Evolutionary conservation across 2,329 filamentous ascomycete species (phyloP).

Genomic region (Claviceps sp.): DNA sequence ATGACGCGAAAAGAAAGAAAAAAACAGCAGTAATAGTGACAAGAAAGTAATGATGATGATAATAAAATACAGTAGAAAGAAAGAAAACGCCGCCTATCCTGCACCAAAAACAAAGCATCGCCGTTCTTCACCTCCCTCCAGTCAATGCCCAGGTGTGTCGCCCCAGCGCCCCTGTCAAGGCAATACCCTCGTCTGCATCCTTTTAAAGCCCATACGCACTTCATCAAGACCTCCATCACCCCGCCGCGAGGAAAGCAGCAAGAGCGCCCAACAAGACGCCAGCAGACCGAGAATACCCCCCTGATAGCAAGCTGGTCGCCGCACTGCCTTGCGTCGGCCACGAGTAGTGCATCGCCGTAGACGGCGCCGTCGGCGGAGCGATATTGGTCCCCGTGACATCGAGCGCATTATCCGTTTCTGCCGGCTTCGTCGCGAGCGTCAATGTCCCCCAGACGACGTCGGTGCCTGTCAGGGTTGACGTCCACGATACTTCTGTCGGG

Average conservation of each 20-base stretch:
- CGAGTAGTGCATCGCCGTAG: conserved; percentile 5
- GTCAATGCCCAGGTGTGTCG: too few species aligned
- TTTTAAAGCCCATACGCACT: neutral
- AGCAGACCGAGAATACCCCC: neutral
- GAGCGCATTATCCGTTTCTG: conserved; percentile 16
- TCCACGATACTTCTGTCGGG: conserved; percentile 31
- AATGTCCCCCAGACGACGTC: conserved; percentile 31
- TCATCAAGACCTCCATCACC: neutral
- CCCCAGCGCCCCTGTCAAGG: neutral
- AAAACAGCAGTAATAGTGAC: too few species aligned
- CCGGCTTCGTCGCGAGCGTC: conserved; percentile 26
- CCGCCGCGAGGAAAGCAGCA: neutral
- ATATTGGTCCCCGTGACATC: conserved; percentile 12
- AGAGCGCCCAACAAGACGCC: neutral
- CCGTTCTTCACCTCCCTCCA: too few species aligned
- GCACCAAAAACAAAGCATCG: too few species aligned
- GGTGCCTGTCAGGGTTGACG: conserved; percentile 27
- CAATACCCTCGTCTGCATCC: neutral
- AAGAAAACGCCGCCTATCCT: too few species aligned
- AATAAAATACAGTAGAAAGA: too few species aligned
- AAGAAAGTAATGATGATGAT: too few species aligned
- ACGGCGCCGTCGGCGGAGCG: conserved; percentile 6
- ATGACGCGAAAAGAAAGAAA: too few species aligned
- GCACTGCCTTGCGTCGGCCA: conserved; percentile 3
- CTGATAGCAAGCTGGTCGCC: neutral